Percentiles rank a stretch among this genome's conserved stretches.
phyloP scores from a whole-genome alignment of 169 alveolate species.

The Plasmodium sp. region DNA sequence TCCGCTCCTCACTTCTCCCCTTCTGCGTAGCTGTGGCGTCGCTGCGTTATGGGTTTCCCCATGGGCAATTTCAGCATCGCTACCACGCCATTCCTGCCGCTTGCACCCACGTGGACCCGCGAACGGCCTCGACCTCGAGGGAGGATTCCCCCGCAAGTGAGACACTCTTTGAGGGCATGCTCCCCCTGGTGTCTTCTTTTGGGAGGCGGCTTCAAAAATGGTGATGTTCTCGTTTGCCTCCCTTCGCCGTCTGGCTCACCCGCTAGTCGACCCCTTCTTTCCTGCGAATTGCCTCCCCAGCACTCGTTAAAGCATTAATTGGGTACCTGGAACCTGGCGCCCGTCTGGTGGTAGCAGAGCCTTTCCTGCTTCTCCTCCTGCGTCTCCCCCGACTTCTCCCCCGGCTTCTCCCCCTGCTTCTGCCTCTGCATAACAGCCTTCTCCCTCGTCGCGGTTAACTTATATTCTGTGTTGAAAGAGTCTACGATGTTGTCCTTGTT shows the following conservation, averaged over 20 bases:
- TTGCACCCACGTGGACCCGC: not conserved
- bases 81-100: not conserved
- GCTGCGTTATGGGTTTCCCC: too few species aligned
- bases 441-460: not conserved
- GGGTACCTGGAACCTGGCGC: not conserved
- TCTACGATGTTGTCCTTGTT: conserved; percentile 37
- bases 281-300: not conserved
- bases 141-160: not conserved
- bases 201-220: not conserved
- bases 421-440: not conserved
- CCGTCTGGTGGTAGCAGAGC: not conserved
- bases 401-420: not conserved
- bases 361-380: conserved; percentile 1
- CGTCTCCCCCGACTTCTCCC: too few species aligned
- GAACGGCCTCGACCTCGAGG: not conserved
- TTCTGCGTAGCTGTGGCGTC: too few species aligned
- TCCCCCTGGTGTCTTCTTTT: not conserved
- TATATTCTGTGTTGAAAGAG: conserved; percentile 50
- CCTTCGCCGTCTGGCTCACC: not conserved
- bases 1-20: not conserved
- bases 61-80: too few species aligned
- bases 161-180: not conserved
- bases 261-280: not conserved
- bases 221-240: not conserved
- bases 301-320: not conserved